A percentile compares a stretch with the other conserved stretches of the same genome.
Evolutionary conservation across 2,329 filamentous ascomycete species (phyloP).

Genomic region (Penicillium griseofulvum): DNA sequence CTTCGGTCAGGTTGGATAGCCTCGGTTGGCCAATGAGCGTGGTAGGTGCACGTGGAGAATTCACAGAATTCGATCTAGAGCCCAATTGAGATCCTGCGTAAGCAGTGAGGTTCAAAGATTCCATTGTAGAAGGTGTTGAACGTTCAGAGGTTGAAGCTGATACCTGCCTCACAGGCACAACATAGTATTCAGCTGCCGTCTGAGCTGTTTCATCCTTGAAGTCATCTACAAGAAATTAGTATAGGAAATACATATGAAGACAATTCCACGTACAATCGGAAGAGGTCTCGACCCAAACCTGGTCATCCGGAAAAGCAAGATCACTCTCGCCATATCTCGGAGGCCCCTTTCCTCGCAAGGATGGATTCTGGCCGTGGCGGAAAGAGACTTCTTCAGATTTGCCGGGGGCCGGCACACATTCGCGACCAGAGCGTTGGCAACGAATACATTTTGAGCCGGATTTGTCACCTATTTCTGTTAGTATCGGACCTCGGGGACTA

Average conservation of each 20-base stretch:
- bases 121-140: slow-evolving; percentile 25
- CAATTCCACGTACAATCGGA: slow-evolving; percentile 26
- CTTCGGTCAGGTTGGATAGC: slow-evolving; percentile 31
- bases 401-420: slow-evolving; percentile 34
- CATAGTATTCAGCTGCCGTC: slow-evolving; percentile 35
- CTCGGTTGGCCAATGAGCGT: slow-evolving; percentile 25
- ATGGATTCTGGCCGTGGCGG: slow-evolving; percentile 39
- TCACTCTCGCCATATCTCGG: slow-evolving; percentile 38
- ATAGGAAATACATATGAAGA: background rate
- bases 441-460: slow-evolving; percentile 35
- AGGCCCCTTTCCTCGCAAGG: slow-evolving; percentile 33
- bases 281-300: slow-evolving; percentile 33
- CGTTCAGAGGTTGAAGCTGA: slow-evolving; percentile 24
- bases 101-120: slow-evolving; percentile 15
- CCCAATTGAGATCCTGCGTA: slow-evolving; percentile 10
- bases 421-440: slow-evolving; percentile 36
- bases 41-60: slow-evolving; percentile 18
- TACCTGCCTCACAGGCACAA: slow-evolving; percentile 23
- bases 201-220: slow-evolving; percentile 39
- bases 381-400: slow-evolving; percentile 38
- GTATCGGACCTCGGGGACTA: background rate
- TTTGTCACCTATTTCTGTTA: slow-evolving; percentile 32
- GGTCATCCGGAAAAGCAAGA: slow-evolving; percentile 33
- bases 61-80: slow-evolving; percentile 17
- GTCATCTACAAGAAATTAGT: slow-evolving; percentile 24